Percentiles rank a stretch among this genome's conserved stretches.
These are phyloP conservation scores for Sambucus nigra DNA, from an alignment of 129 eudicot species.

Conservation along the genomic window DNA sequence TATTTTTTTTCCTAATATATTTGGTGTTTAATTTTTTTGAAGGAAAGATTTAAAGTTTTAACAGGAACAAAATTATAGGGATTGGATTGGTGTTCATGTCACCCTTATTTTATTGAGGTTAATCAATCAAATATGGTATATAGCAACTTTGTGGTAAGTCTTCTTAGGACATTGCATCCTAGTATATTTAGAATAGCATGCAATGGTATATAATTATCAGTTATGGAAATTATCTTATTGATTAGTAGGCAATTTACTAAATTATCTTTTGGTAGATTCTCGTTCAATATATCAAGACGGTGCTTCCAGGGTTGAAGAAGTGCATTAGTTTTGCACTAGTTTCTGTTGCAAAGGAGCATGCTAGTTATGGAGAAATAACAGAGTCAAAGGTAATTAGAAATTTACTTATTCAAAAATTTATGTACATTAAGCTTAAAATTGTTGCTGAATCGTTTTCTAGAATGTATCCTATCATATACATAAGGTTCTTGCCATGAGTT, in stretches of 20 bases:
- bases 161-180: too few relatives aligned
- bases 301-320: slow-evolving; percentile 53
- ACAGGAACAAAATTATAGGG: too few relatives aligned
- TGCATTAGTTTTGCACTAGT: slow-evolving; percentile 52
- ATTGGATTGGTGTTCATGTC: too few relatives aligned
- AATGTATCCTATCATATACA: not conserved
- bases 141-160: not conserved
- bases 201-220: too few relatives aligned
- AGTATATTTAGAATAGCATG: not conserved
- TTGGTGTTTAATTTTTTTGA: too few relatives aligned
- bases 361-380: slow-evolving; percentile 87
- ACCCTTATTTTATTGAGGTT: too few relatives aligned
- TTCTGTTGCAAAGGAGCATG: slow-evolving; percentile 88
- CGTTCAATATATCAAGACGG: slow-evolving; percentile 55
- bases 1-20: too few relatives aligned
- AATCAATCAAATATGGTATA: too few relatives aligned
- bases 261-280: slow-evolving; percentile 34
- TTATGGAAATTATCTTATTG: not conserved
- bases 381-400: slow-evolving; percentile 53
- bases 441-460: not conserved
- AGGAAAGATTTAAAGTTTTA: too few relatives aligned
- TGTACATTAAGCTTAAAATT: not conserved
- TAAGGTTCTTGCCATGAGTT: not conserved
- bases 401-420: not conserved
- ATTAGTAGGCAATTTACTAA: not conserved